Evolutionary conservation across 2,329 filamentous ascomycete genomes (phyloP).

Genomic region (Penicillium psychrosexuale): DNA sequence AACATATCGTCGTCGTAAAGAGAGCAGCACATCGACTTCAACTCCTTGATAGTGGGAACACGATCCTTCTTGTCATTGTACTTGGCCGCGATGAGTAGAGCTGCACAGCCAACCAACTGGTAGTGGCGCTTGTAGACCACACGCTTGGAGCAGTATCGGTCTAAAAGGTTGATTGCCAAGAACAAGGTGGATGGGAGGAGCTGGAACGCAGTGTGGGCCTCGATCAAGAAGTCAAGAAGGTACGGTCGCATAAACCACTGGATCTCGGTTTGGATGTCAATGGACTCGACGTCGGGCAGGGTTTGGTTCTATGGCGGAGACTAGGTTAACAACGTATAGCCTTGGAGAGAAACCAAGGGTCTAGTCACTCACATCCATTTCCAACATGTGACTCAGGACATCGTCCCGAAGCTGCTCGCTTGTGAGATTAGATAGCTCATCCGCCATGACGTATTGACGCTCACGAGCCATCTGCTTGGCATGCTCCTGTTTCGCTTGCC

Average conservation of each 20-base stretch:
- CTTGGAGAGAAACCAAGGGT: not conserved
- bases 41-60: slow-evolving; percentile 93
- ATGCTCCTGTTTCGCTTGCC: slow-evolving; percentile 64
- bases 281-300: slow-evolving; percentile 90
- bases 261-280: slow-evolving; percentile 98
- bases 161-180: slow-evolving; percentile 91
- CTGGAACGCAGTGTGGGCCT: slow-evolving; percentile 93
- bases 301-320: slow-evolving; percentile 65
- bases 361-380: slow-evolving; percentile 69
- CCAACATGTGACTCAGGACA: slow-evolving; percentile 87
- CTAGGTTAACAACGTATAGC: not conserved
- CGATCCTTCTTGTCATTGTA: slow-evolving; percentile 98
- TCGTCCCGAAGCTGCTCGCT: slow-evolving; percentile 92
- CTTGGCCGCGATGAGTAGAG: slow-evolving; percentile 94
- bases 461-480: slow-evolving; percentile 75
- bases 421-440: slow-evolving; percentile 80
- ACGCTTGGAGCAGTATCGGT: slow-evolving; percentile 94
- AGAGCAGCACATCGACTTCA: slow-evolving; percentile 99
- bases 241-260: slow-evolving; percentile 99
- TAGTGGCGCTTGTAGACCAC: slow-evolving; percentile 99
- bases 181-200: slow-evolving; percentile 93
- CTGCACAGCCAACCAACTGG: slow-evolving; percentile 93
- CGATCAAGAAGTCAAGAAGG: slow-evolving; percentile 94
- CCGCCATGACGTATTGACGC: slow-evolving; percentile 81
- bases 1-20: slow-evolving; percentile 99